Conservation (phyloP, 1,284 basidiomycete species). For the Trichosporon coremiiforme region DNA sequence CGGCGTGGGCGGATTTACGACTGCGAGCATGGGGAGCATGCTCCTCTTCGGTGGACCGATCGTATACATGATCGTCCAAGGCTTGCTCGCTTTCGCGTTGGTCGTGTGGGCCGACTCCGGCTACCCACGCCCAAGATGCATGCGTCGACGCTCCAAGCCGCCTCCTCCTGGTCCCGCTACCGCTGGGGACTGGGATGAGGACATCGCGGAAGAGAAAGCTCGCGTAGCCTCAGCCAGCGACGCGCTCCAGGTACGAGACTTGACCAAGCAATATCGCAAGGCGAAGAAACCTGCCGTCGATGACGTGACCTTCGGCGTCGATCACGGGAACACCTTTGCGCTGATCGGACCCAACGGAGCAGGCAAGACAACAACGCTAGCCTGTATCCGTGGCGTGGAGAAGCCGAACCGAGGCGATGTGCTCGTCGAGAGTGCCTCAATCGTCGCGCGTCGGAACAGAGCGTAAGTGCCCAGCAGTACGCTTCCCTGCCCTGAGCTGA, state of each 20-base stretch:
- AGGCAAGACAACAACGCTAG: conserved; percentile 67
- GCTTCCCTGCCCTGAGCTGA: neutral
- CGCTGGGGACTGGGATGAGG: conserved; percentile 10
- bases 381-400: conserved; percentile 43
- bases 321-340: conserved; percentile 67
- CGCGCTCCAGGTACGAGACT: conserved; percentile 64
- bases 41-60: conserved; percentile 72
- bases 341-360: conserved; percentile 79
- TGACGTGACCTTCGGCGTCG: conserved; percentile 70
- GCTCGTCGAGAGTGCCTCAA: conserved; percentile 66
- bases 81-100: conserved; percentile 62
- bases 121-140: conserved; percentile 52
- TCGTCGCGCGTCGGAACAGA: conserved; percentile 63
- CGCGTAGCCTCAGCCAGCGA: conserved; percentile 59
- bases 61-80: conserved; percentile 67
- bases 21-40: conserved; percentile 62
- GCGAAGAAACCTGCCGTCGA: conserved; percentile 59
- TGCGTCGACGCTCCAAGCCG: conserved; percentile 6
- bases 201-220: conserved; percentile 64
- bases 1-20: conserved; percentile 61
- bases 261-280: conserved; percentile 66
- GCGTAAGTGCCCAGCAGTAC: conserved; percentile 50
- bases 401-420: conserved; percentile 67
- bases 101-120: conserved; percentile 69
- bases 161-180: neutral